Evolutionary conservation across 2,329 filamentous ascomycete genomes (phyloP).

Genomic region (Hymenoscyphus occultus): DNA sequence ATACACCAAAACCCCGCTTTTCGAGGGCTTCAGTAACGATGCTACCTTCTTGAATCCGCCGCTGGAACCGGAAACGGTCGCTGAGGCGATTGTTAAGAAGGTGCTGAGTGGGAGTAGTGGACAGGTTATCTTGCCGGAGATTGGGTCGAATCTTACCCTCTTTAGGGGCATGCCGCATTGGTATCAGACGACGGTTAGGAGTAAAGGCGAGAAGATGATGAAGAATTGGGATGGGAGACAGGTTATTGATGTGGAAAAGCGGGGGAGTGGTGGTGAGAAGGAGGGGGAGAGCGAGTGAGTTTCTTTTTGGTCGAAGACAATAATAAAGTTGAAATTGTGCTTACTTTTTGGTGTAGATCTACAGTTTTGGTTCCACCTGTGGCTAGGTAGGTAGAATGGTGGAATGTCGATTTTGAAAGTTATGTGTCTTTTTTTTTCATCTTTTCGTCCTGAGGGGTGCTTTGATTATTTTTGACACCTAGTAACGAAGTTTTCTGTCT

Average conservation of each 20-base stretch:
- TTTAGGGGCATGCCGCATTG: slow-evolving; percentile 52
- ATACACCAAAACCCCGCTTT: slow-evolving; percentile 60
- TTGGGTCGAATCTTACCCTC: not conserved
- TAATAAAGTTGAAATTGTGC: not conserved
- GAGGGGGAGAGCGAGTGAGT: slow-evolving; percentile 31
- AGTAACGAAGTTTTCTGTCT: too few relatives aligned
- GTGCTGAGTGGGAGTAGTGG: slow-evolving; percentile 56
- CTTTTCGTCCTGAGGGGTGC: too few relatives aligned
- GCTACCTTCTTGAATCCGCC: slow-evolving; percentile 43
- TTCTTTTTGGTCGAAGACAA: not conserved
- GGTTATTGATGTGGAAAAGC: slow-evolving; percentile 34
- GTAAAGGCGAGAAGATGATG: slow-evolving; percentile 36
- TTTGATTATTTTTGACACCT: too few relatives aligned
- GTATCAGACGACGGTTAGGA: slow-evolving; percentile 54
- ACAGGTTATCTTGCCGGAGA: slow-evolving; percentile 51
- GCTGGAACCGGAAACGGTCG: slow-evolving; percentile 58
- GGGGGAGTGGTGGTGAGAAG: slow-evolving; percentile 25
- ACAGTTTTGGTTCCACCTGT: slow-evolving; percentile 28
- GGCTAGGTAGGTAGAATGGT: slow-evolving; percentile 3
- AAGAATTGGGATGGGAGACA: slow-evolving; percentile 34
- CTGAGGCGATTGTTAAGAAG: slow-evolving; percentile 59
- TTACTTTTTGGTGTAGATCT: slow-evolving; percentile 19
- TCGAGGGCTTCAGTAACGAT: slow-evolving; percentile 52
- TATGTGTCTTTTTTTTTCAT: too few relatives aligned
- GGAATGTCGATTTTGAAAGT: too few relatives aligned